Evolutionary conservation across 306 rosid species (phyloP).

Genomic region (Ochetophila trinervis): DNA sequence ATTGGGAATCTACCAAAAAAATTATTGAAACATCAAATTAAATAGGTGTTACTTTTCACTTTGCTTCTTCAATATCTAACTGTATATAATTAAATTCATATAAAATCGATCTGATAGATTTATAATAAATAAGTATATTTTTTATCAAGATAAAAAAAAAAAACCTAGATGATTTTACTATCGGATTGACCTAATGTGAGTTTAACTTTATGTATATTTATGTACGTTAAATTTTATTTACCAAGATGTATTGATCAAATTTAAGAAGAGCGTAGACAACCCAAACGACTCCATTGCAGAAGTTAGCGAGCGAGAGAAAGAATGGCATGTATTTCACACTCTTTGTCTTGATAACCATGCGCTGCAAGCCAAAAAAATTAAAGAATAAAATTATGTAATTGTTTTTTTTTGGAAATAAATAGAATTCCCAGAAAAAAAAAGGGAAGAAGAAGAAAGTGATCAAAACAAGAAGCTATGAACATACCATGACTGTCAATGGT

Average conservation of each 20-base stretch:
- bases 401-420: background rate
- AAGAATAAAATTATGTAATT: background rate
- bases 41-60: background rate
- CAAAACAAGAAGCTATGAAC: background rate
- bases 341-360: constrained; percentile 55
- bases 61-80: background rate
- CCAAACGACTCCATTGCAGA: constrained; percentile 59
- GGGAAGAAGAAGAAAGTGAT: too few relatives aligned
- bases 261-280: constrained; percentile 49
- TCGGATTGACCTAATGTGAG: too few relatives aligned
- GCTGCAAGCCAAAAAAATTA: constrained; percentile 23
- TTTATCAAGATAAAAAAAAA: too few relatives aligned
- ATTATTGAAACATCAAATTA: background rate
- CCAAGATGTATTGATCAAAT: constrained; percentile 62
- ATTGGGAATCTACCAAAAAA: constrained; percentile 42
- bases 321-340: constrained; percentile 95
- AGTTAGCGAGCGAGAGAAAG: constrained; percentile 56
- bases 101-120: background rate
- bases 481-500: constrained; percentile 87
- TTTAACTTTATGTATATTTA: too few relatives aligned
- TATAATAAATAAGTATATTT: too few relatives aligned
- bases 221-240: constrained; percentile 15
- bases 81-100: too few relatives aligned
- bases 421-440: background rate
- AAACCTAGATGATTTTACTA: too few relatives aligned